Evolutionary conservation across 768 basidiomycete species (phyloP).

Genomic region (Pholiota conissans): DNA sequence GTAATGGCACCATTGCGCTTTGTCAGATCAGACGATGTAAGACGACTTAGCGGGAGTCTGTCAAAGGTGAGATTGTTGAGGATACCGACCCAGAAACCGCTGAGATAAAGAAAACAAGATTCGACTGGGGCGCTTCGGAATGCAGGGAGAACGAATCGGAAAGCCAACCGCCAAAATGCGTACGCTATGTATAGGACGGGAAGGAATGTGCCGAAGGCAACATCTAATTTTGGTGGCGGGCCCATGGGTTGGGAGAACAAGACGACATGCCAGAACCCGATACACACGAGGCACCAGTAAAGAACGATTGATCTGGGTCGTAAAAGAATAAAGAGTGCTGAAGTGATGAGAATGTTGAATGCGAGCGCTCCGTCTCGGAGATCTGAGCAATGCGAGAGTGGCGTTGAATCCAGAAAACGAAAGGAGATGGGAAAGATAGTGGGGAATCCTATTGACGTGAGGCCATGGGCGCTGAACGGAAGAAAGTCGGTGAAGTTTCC

Average conservation of each 20-base stretch:
- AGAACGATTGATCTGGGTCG: slow-evolving; percentile 68
- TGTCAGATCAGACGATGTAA: slow-evolving; percentile 67
- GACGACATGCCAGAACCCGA: slow-evolving; percentile 83
- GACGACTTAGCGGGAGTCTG: slow-evolving; percentile 73
- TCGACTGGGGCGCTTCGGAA: slow-evolving; percentile 73
- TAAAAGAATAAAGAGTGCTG: slow-evolving; percentile 68
- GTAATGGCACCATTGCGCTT: slow-evolving; percentile 67
- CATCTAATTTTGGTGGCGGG: slow-evolving; percentile 66
- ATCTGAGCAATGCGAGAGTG: slow-evolving; percentile 68
- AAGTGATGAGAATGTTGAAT: slow-evolving; percentile 70
- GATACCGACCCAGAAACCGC: slow-evolving; percentile 77
- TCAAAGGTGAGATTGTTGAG: slow-evolving; percentile 72
- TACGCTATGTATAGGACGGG: slow-evolving; percentile 79
- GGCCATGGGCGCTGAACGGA: slow-evolving; percentile 57
- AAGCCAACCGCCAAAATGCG: slow-evolving; percentile 74
- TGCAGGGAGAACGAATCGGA: slow-evolving; percentile 71
- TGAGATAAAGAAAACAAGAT: slow-evolving; percentile 70
- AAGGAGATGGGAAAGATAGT: slow-evolving; percentile 75
- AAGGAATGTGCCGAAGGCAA: slow-evolving; percentile 76
- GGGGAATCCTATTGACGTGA: slow-evolving; percentile 73
- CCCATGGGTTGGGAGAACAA: slow-evolving; percentile 76
- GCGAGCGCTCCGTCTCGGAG: slow-evolving; percentile 67
- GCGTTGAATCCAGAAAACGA: slow-evolving; percentile 40
- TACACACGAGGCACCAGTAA: slow-evolving; percentile 79
- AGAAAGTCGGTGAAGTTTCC: slow-evolving; percentile 74